These are phyloP conservation scores for Platanthera zijinensis DNA, from an alignment of 106 monocot species.

Conservation along the genomic window DNA sequence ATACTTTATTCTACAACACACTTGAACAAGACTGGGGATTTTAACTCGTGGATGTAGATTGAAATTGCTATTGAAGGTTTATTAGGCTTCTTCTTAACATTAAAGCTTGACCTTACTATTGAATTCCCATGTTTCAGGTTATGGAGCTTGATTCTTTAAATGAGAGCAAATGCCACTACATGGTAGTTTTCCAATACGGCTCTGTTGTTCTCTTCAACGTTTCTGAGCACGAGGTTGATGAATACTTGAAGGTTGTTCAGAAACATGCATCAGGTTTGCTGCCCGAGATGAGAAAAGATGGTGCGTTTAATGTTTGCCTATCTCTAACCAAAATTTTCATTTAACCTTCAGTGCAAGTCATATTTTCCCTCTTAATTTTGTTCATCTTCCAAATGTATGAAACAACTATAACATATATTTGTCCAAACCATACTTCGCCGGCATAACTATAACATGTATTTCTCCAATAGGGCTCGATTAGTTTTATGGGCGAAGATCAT, in stretches of 20 bases:
- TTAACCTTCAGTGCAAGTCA: background rate
- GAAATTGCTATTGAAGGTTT: background rate
- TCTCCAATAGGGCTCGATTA: too few relatives aligned
- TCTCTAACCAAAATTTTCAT: background rate
- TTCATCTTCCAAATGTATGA: background rate
- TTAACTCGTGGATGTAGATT: background rate
- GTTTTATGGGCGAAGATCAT: too few relatives aligned
- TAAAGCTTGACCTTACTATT: background rate
- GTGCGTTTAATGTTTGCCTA: constrained; percentile 18
- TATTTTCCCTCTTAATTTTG: background rate
- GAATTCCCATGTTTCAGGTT: constrained; percentile 33
- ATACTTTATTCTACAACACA: too few relatives aligned
- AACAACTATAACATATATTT: background rate
- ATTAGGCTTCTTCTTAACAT: background rate
- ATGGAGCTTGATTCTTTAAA: constrained; percentile 45
- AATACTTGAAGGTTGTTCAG: constrained; percentile 85
- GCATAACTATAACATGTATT: too few relatives aligned
- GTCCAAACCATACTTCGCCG: background rate
- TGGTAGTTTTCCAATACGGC: constrained; percentile 98
- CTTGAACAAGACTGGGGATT: background rate
- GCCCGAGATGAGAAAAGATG: constrained; percentile 80
- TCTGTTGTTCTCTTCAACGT: constrained; percentile 95
- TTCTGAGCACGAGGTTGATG: constrained; percentile 85
- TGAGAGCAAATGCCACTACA: constrained; percentile 77
- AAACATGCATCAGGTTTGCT: constrained; percentile 82